A percentile compares a stretch with the other conserved stretches of the same genome.
Conservation (phyloP, 306 rosid species). For the Clitoria ternatea region DNA sequence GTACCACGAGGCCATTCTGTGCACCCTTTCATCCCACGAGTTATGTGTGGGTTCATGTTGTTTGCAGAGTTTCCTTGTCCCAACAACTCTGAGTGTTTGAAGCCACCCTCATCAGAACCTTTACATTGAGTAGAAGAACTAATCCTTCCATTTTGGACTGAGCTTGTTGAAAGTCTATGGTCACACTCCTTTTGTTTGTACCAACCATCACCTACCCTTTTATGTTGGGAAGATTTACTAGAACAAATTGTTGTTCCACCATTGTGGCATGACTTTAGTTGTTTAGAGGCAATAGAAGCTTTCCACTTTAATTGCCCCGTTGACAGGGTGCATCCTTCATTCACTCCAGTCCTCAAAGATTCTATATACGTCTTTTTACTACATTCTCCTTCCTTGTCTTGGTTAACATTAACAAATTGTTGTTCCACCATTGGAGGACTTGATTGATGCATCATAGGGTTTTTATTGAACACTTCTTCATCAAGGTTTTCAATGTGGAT, state of each 20-base stretch:
- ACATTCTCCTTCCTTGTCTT: background rate
- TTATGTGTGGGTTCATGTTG: constrained; percentile 35
- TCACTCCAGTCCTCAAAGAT: background rate
- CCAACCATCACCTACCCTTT: background rate
- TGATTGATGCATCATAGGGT: background rate
- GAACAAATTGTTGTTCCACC: background rate
- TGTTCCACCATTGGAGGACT: too few relatives aligned
- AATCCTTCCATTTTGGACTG: background rate
- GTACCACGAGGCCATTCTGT: constrained; percentile 49
- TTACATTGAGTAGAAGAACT: background rate
- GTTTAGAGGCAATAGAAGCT: constrained; percentile 13
- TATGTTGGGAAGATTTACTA: background rate
- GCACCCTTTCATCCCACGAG: constrained; percentile 50
- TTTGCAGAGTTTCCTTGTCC: constrained; percentile 10
- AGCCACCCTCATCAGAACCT: constrained; percentile 1
- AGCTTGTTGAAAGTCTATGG: constrained; percentile 1
- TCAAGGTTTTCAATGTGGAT: background rate
- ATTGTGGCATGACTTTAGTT: background rate
- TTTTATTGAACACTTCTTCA: background rate
- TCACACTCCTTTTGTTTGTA: background rate
- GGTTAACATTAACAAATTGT: background rate
- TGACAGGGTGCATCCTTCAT: background rate
- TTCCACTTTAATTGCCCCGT: background rate
- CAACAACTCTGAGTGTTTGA: background rate
- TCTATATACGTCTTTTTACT: background rate